Percentiles rank a stretch among this genome's conserved stretches.
phyloP scores from a whole-genome alignment of 2,329 filamentous ascomycete genomes.

The Fusarium sp. region DNA sequence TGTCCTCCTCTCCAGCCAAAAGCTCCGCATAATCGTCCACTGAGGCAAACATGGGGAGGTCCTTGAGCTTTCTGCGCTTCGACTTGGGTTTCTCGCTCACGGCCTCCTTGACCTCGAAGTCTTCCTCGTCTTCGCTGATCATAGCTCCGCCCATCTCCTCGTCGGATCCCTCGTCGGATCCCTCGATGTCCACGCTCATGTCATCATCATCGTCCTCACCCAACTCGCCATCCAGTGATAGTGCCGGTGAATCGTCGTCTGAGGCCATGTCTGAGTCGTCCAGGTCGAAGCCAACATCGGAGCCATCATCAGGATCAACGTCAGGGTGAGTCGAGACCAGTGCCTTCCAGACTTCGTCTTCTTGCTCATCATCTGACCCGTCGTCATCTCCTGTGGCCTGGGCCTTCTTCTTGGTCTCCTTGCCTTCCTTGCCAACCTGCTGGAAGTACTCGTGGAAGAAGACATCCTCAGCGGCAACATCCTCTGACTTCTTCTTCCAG shows the following conservation, averaged over 20 bases:
- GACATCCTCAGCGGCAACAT: conserved; percentile 90
- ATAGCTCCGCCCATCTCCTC: conserved; percentile 62
- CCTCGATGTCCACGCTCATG: conserved; percentile 56
- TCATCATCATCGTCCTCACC: conserved; percentile 62
- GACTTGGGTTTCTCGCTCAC: conserved; percentile 61
- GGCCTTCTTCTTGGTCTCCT: conserved; percentile 67
- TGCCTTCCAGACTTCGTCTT: conserved; percentile 92
- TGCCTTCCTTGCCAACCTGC: conserved; percentile 73
- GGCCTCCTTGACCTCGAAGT: conserved; percentile 74
- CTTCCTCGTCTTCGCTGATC: conserved; percentile 57
- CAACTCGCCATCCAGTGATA: conserved; percentile 60
- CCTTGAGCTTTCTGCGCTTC: conserved; percentile 87
- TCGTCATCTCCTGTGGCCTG: conserved; percentile 57
- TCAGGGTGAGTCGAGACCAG: conserved; percentile 86
- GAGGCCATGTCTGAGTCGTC: conserved; percentile 65
- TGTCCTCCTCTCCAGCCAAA: conserved; percentile 77
- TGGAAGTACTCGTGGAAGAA: conserved; percentile 99
- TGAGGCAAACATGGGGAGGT: conserved; percentile 91
- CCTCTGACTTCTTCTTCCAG: conserved; percentile 89
- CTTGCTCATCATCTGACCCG: conserved; percentile 69
- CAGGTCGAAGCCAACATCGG: conserved; percentile 64
- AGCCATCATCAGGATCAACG: conserved; percentile 60
- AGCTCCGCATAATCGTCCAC: conserved; percentile 93
- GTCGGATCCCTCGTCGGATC: conserved; percentile 59
- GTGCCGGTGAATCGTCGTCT: conserved; percentile 59